These are phyloP conservation scores for Lodderomyces metapsilosis DNA, from an alignment of 1,139 yeast genomes.

Conservation along the genomic window DNA sequence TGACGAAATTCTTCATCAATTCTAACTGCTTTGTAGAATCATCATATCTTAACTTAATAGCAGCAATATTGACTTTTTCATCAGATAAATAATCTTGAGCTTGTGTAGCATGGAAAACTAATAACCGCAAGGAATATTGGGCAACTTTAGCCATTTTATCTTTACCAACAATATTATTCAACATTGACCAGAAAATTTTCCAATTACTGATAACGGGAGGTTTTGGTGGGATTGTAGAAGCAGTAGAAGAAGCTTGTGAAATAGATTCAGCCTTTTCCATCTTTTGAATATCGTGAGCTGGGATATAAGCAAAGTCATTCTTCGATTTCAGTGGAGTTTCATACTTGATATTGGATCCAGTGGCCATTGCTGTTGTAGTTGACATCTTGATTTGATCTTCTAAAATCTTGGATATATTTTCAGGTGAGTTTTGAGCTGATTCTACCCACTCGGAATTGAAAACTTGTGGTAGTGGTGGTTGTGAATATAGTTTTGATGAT, in stretches of 20 bases:
- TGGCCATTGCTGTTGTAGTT: slow-evolving; percentile 6
- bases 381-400: slow-evolving; percentile 13
- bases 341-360: background rate
- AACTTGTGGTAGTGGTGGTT: slow-evolving; percentile 21
- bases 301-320: background rate
- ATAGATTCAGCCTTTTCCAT: background rate
- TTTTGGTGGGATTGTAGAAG: background rate
- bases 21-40: slow-evolving; percentile 34
- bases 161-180: slow-evolving; percentile 61
- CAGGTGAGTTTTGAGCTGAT: slow-evolving; percentile 23
- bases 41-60: slow-evolving; percentile 32
- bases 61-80: slow-evolving; percentile 28
- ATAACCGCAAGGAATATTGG: slow-evolving; percentile 56
- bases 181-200: slow-evolving; percentile 52
- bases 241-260: background rate
- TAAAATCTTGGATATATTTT: slow-evolving; percentile 15
- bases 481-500: slow-evolving; percentile 14
- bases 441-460: slow-evolving; percentile 42
- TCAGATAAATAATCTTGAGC: slow-evolving; percentile 39
- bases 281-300: background rate
- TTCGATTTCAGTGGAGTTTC: slow-evolving; percentile 1
- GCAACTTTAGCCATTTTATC: slow-evolving; percentile 67
- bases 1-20: slow-evolving; percentile 36
- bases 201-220: slow-evolving; percentile 11
- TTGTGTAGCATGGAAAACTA: slow-evolving; percentile 48